Conservation (phyloP, 2,329 filamentous ascomycete genomes). For the Domatiomyces globalis region DNA sequence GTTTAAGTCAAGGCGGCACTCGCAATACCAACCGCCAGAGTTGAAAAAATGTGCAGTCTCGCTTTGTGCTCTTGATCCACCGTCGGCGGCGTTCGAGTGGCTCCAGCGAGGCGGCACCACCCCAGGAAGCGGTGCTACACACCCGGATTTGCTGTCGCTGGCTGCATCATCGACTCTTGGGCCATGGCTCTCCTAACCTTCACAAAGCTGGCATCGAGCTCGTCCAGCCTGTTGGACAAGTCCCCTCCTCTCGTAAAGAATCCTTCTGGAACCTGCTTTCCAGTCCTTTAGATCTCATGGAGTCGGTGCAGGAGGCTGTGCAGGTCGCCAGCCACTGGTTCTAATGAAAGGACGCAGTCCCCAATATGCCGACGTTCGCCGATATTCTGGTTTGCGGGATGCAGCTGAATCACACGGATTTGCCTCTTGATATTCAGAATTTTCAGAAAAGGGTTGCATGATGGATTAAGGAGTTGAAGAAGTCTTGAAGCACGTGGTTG, state of each 20-base stretch:
- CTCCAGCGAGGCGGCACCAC: neutral
- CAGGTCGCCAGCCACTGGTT: slow-evolving; percentile 1
- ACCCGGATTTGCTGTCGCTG: neutral
- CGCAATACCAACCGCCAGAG: neutral
- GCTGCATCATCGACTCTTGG: neutral
- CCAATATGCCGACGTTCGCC: slow-evolving; percentile 6
- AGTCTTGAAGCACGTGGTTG: slow-evolving; percentile 1
- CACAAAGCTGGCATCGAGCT: neutral
- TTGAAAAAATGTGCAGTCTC: neutral
- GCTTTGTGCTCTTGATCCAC: neutral
- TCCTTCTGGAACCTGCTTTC: neutral
- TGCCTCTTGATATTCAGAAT: slow-evolving; percentile 1
- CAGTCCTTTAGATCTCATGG: neutral
- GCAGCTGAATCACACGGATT: neutral
- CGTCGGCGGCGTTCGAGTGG: neutral
- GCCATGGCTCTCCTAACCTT: neutral
- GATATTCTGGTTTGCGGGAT: neutral
- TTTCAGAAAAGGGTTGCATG: neutral
- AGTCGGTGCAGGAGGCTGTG: slow-evolving; percentile 1
- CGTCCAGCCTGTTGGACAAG: neutral
- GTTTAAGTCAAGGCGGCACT: neutral
- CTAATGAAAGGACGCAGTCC: slow-evolving; percentile 1
- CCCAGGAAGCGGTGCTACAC: neutral
- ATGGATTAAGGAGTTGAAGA: slow-evolving; percentile 1
- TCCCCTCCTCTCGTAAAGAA: neutral